phyloP scores from a whole-genome alignment of 2,329 filamentous ascomycete genomes.

The Diaporthe nobilis region DNA sequence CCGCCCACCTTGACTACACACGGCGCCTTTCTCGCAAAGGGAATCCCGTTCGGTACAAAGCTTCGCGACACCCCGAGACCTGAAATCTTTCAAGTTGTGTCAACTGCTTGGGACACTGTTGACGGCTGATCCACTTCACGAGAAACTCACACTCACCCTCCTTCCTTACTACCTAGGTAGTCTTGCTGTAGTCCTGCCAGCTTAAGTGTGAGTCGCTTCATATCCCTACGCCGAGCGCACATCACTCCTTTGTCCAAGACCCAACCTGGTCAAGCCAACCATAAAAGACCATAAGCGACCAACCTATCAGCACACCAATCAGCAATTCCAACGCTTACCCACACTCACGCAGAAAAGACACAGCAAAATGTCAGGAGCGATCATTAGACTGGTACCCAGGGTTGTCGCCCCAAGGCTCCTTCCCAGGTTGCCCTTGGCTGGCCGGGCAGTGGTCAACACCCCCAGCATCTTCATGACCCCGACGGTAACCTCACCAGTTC shows the following conservation, averaged over 20 bases:
- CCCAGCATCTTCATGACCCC: not conserved
- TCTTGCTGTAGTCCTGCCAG: too few relatives aligned
- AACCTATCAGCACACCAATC: not conserved
- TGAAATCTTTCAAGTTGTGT: not conserved
- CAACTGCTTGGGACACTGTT: not conserved
- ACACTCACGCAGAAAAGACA: not conserved
- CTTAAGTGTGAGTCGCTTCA: not conserved
- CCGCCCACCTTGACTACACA: not conserved
- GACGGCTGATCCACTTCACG: not conserved
- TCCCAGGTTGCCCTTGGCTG: not conserved
- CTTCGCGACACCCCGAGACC: not conserved
- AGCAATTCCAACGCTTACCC: too few relatives aligned
- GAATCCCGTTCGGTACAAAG: constrained; percentile 27
- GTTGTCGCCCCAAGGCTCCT: constrained; percentile 1
- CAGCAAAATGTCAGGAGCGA: constrained; percentile 36
- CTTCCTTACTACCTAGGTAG: not conserved
- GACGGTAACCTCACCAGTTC: not conserved
- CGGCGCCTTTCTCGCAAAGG: not conserved
- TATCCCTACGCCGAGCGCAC: not conserved
- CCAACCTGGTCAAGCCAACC: not conserved
- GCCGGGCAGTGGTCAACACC: not conserved
- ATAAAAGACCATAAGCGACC: not conserved
- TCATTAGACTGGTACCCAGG: constrained; percentile 17
- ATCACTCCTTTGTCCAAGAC: not conserved
- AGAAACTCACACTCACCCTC: not conserved